These are phyloP conservation scores for Microcera coccophila DNA, from an alignment of 2,329 filamentous ascomycete species.

Conservation along the genomic window DNA sequence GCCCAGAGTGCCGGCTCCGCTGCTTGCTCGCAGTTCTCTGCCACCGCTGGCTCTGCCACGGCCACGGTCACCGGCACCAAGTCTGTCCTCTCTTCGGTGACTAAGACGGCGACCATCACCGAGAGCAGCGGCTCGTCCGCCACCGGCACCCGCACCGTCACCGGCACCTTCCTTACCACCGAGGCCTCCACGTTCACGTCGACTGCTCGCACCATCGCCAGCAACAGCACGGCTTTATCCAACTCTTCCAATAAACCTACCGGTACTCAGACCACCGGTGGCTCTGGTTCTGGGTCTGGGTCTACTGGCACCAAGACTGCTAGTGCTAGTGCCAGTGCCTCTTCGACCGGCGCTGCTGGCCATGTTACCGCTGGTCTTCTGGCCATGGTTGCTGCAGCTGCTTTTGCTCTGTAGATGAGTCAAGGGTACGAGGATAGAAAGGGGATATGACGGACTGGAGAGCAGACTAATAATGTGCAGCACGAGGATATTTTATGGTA, in stretches of 20 bases:
- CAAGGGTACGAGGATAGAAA: too few species aligned
- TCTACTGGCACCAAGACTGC: not conserved
- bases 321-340: constrained; percentile 10
- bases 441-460: not conserved
- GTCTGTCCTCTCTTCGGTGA: constrained; percentile 6
- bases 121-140: not conserved
- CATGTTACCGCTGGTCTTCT: constrained; percentile 29
- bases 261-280: constrained; percentile 2
- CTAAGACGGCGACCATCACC: constrained; percentile 3
- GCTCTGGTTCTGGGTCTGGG: not conserved
- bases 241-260: constrained; percentile 6
- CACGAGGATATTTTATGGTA: constrained; percentile 3
- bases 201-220: not conserved
- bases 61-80: constrained; percentile 6
- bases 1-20: constrained; percentile 31
- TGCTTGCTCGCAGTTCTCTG: constrained; percentile 27
- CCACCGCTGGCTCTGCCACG: constrained; percentile 11
- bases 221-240: not conserved
- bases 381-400: constrained; percentile 29
- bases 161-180: constrained; percentile 6
- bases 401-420: constrained; percentile 30
- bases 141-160: constrained; percentile 1
- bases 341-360: constrained; percentile 20
- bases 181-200: constrained; percentile 13
- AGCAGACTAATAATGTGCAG: constrained; percentile 5